Evolutionary conservation across 1,284 basidiomycete genomes (phyloP).

Genomic region (Boletus sp.): DNA sequence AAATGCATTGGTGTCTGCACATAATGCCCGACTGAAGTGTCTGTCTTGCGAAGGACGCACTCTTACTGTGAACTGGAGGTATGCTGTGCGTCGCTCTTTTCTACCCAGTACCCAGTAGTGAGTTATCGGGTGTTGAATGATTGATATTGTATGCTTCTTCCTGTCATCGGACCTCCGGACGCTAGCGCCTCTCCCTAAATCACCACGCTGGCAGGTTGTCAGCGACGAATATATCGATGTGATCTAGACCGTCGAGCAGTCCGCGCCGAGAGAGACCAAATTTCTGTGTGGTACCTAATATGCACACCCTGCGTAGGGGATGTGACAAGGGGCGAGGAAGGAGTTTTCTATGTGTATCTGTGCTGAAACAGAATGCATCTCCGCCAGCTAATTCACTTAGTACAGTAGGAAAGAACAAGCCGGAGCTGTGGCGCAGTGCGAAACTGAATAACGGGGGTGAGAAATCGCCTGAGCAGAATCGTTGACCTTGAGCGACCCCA

Average conservation of each 20-base stretch:
- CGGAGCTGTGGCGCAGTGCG: too few relatives aligned
- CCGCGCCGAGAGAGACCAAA: background rate
- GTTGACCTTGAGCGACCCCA: too few relatives aligned
- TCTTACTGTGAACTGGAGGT: slow-evolving; percentile 12
- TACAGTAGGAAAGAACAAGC: too few relatives aligned
- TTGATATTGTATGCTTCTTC: background rate
- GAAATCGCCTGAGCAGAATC: too few relatives aligned
- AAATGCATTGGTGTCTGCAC: slow-evolving; percentile 10
- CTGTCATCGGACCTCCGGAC: background rate
- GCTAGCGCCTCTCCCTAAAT: background rate
- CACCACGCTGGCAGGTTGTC: slow-evolving; percentile 2
- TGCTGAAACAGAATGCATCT: too few relatives aligned
- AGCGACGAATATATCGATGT: background rate
- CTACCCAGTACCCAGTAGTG: too few relatives aligned
- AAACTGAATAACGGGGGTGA: too few relatives aligned
- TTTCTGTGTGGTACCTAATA: background rate
- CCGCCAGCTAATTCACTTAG: too few relatives aligned
- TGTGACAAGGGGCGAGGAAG: background rate
- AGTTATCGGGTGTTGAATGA: background rate
- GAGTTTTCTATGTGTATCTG: accelerated
- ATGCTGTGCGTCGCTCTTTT: slow-evolving; percentile 9
- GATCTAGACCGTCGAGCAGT: background rate
- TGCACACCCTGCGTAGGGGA: slow-evolving; percentile 3
- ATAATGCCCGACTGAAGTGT: slow-evolving; percentile 21
- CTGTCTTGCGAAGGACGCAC: slow-evolving; percentile 1